phyloP scores from a whole-genome alignment of 1,284 basidiomycete species.

The Ustilago hordei region DNA sequence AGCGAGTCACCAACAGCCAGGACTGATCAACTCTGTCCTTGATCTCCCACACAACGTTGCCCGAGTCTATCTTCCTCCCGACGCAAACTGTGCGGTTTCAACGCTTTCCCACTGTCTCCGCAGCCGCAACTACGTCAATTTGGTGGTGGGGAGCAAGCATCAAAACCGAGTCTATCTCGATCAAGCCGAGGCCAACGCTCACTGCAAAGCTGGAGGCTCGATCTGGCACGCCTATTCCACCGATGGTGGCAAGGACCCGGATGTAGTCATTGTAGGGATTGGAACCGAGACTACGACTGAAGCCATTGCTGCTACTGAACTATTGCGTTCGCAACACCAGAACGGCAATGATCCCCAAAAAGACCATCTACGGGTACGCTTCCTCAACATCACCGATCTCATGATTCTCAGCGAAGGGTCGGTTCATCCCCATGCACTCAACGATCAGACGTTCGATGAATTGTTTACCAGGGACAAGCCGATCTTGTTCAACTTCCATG shows the following conservation, averaged over 20 bases:
- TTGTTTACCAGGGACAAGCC: slow-evolving; percentile 70
- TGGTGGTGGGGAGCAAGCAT: slow-evolving; percentile 84
- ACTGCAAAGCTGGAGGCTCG: slow-evolving; percentile 69
- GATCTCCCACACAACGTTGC: slow-evolving; percentile 80
- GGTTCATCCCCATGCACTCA: slow-evolving; percentile 83
- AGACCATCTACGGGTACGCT: slow-evolving; percentile 62
- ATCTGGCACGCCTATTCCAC: slow-evolving; percentile 72
- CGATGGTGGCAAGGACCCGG: slow-evolving; percentile 72
- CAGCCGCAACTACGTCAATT: slow-evolving; percentile 84
- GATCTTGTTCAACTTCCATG: slow-evolving; percentile 78
- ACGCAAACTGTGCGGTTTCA: slow-evolving; percentile 85
- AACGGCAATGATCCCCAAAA: slow-evolving; percentile 27
- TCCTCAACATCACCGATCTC: slow-evolving; percentile 73
- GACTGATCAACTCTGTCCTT: slow-evolving; percentile 84
- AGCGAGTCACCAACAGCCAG: slow-evolving; percentile 78
- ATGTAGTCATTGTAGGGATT: slow-evolving; percentile 72
- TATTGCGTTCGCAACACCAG: slow-evolving; percentile 44
- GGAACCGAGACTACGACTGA: slow-evolving; percentile 73
- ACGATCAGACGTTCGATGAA: slow-evolving; percentile 73
- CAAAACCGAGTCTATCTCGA: slow-evolving; percentile 66
- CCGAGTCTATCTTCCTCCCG: slow-evolving; percentile 88
- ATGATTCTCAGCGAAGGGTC: slow-evolving; percentile 78
- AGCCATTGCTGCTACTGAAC: slow-evolving; percentile 68
- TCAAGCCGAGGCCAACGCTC: slow-evolving; percentile 70
- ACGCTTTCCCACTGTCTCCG: slow-evolving; percentile 81